Evolutionary conservation across 495 filamentous ascomycete species (phyloP), one percentile per base, ranked within the genome.

Genomic region (Penicillium ucsense): DNA sequence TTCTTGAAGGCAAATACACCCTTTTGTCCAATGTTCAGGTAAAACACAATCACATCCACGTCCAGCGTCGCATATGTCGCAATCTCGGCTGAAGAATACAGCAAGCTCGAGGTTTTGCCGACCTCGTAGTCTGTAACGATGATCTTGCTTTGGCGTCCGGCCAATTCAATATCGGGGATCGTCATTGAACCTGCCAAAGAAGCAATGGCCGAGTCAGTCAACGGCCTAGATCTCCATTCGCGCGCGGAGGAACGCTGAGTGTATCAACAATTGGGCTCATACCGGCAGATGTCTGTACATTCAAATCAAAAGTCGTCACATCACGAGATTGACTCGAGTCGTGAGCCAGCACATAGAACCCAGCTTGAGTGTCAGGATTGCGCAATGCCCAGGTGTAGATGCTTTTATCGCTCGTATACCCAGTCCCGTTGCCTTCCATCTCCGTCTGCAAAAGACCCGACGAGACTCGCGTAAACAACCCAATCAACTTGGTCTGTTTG

Each of bases 11-110:
- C 73, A 36, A 86, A 70, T 0, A 58, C 63, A 47, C 85, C 84
- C 9, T 68, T 72, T 8, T 78, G 68, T 2, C 77, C 82, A 6
- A 79, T 80, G 49, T 83, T 86, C 30, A 89, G 56, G 27, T 88
- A 67, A 6, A 87, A 59, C 0, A 83, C 70, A n/a, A 79, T 79
- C 33, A 66, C 63, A 30, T 68, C 57, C 12, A 57, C 53, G 32
- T 67, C 65, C 8, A 67, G 50, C 6, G 52, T 70, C 6, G 60
- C 64, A 61, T 76, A 81, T 0, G 84, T 85, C 43, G 84, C 77
- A 38, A 87, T 71, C 39, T 90, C 84, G 0, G 81, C 81, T 2
- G 84, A 82, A 1, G 80, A 85, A 60, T 85, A 88, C 2, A 87
- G 66, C 5, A 89, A 55, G 4, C 63, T 78, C 3, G 66, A 61